phyloP scores from a whole-genome alignment of 169 alveolate genomes.

The Cyclospora cayetanensis region DNA sequence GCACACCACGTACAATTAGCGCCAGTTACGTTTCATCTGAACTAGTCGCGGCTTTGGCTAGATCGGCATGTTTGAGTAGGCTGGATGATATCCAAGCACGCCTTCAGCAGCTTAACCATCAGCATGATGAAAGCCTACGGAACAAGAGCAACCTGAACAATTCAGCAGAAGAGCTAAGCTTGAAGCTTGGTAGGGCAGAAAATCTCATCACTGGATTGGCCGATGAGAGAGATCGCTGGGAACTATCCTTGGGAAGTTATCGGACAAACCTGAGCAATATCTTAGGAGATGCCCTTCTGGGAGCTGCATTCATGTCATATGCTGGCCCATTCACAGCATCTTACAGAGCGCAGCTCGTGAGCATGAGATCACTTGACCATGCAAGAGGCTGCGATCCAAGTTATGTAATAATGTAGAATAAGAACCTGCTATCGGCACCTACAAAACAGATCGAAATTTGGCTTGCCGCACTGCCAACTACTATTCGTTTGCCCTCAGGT shows the following conservation, averaged over 20 bases:
- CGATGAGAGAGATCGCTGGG: conserved; percentile 95
- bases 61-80: conserved; percentile 78
- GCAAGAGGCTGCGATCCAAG: too few species aligned
- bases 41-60: conserved; percentile 69
- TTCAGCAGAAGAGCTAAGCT: conserved; percentile 81
- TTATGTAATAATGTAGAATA: too few species aligned
- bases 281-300: conserved; percentile 86
- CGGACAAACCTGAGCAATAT: conserved; percentile 86
- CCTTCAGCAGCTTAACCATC: conserved; percentile 85
- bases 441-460: too few species aligned
- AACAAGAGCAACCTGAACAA: conserved; percentile 89
- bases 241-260: conserved; percentile 84
- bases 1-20: conserved; percentile 89
- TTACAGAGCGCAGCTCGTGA: conserved; percentile 82
- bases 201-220: conserved; percentile 93
- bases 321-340: conserved; percentile 95
- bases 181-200: conserved; percentile 94
- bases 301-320: conserved; percentile 93
- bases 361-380: not conserved
- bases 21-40: conserved; percentile 80
- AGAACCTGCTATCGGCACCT: too few species aligned
- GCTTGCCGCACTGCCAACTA: too few species aligned
- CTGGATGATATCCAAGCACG: conserved; percentile 85
- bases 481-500: conserved; percentile 14
- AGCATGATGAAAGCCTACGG: conserved; percentile 87